These are phyloP conservation scores for Escovopsis weberi DNA, from an alignment of 2,329 filamentous ascomycete species.

Conservation along the genomic window DNA sequence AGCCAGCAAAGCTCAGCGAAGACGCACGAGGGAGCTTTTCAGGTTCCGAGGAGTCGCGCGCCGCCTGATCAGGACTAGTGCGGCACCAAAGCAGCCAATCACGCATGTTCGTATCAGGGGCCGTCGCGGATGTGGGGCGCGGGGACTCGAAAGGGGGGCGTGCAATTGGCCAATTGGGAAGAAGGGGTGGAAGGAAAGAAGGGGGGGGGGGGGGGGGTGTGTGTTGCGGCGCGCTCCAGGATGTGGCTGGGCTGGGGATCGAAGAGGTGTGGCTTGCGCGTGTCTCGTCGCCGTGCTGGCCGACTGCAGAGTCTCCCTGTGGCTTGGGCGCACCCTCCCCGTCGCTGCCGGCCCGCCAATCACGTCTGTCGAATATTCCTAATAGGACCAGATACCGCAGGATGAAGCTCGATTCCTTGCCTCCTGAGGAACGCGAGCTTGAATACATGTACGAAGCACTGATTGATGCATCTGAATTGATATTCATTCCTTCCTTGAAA, in stretches of 20 bases:
- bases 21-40: slow-evolving; percentile 7
- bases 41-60: slow-evolving; percentile 3
- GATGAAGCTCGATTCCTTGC: too few relatives aligned
- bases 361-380: background rate
- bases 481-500: too few relatives aligned
- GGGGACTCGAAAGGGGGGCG: slow-evolving; percentile 1
- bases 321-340: slow-evolving; percentile 2
- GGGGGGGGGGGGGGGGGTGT: background rate
- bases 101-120: too few relatives aligned
- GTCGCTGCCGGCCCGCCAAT: slow-evolving; percentile 2
- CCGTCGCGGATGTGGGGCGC: too few relatives aligned
- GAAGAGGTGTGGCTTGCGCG: too few relatives aligned
- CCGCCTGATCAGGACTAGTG: background rate
- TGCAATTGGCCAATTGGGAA: background rate
- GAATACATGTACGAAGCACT: too few relatives aligned
- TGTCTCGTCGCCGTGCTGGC: too few relatives aligned
- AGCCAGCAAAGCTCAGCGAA: slow-evolving; percentile 6
- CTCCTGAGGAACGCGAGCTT: too few relatives aligned
- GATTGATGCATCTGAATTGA: too few relatives aligned
- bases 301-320: background rate
- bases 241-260: too few relatives aligned
- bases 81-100: too few relatives aligned
- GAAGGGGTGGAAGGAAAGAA: too few relatives aligned
- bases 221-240: background rate
- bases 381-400: background rate